Evolutionary conservation across 164 flowering plant species (phyloP).

Genomic region (Vitis vinifera): ASM3070453v1 NC_081808.1:19808501-19809000

Average conservation of each 20-base stretch:
- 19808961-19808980: too few relatives aligned
- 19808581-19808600: constrained; percentile 13
- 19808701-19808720: constrained; percentile 82
- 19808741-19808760: not conserved
- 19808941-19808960: too few relatives aligned
- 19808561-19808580: not conserved
- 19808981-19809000: too few relatives aligned
- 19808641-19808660: constrained; percentile 95
- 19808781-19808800: not conserved
- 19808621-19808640: constrained; percentile 92
- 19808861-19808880: too few relatives aligned
- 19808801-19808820: too few relatives aligned
- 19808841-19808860: too few relatives aligned
- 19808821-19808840: too few relatives aligned
- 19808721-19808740: constrained; percentile 11
- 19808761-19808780: not conserved
- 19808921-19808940: too few relatives aligned
- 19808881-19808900: too few relatives aligned
- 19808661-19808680: constrained; percentile 78
- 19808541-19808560: not conserved
- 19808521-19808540: too few relatives aligned
- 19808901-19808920: too few relatives aligned
- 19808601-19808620: constrained; percentile 94
- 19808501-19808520: too few relatives aligned
- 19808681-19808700: constrained; percentile 78